Evolutionary conservation across 2,329 filamentous ascomycete genomes (phyloP).

Genomic region (Aspergillus neotritici): DNA sequence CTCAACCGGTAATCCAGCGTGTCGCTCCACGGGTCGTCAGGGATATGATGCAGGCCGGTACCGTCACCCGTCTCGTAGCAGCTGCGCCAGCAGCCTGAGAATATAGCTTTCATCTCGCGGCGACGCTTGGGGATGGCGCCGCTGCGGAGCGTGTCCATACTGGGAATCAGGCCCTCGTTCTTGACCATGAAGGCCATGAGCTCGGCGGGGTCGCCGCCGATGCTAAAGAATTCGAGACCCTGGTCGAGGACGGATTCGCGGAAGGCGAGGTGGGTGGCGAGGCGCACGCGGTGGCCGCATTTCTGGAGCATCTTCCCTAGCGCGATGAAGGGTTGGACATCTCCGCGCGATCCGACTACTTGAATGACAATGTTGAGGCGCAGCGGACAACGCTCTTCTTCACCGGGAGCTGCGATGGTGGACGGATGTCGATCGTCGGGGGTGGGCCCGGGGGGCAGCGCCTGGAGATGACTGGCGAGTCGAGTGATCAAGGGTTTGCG

Average conservation of each 20-base stretch:
- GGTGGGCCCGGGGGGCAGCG: constrained; percentile 2
- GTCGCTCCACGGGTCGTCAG: constrained; percentile 39
- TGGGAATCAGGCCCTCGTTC: constrained; percentile 79
- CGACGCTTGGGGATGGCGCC: constrained; percentile 72
- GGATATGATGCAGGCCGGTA: constrained; percentile 46
- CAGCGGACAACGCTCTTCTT: constrained; percentile 9
- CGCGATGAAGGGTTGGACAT: constrained; percentile 71
- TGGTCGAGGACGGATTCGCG: constrained; percentile 63
- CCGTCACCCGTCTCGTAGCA: constrained; percentile 77
- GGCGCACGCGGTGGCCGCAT: constrained; percentile 65
- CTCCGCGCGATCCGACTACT: constrained; percentile 67
- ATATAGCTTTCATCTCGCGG: constrained; percentile 68
- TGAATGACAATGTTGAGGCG: constrained; percentile 63
- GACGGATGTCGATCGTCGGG: constrained; percentile 5
- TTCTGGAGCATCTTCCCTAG: constrained; percentile 60
- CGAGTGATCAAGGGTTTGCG: constrained; percentile 60
- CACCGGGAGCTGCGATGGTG: neutral
- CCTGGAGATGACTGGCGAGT: constrained; percentile 52
- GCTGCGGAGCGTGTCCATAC: constrained; percentile 67
- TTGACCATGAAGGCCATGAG: constrained; percentile 91
- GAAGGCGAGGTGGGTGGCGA: constrained; percentile 68
- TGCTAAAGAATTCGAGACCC: constrained; percentile 68
- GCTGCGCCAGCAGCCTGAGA: constrained; percentile 81
- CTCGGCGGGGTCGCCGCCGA: constrained; percentile 69
- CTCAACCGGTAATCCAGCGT: constrained; percentile 39